Evolutionary conservation across 495 filamentous ascomycete species (phyloP).

Genomic region (Sordaria brevicollis): DNA sequence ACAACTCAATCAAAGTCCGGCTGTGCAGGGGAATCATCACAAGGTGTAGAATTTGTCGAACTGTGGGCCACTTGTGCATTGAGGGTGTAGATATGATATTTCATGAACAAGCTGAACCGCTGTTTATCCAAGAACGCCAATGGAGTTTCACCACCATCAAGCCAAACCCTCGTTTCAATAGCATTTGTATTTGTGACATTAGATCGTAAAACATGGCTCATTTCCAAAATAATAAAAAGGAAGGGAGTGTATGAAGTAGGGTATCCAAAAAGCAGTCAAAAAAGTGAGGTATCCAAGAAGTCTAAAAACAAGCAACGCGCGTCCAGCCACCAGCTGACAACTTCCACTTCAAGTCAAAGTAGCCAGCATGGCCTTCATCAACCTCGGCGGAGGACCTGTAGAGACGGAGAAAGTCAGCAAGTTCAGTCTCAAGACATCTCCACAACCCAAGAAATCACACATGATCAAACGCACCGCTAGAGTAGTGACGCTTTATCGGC

Average conservation of each 20-base stretch:
- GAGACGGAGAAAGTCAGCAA: conserved; percentile 12
- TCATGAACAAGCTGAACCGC: neutral
- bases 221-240: neutral
- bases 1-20: too few species aligned
- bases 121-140: neutral
- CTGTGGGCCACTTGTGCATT: neutral
- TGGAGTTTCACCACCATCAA: neutral
- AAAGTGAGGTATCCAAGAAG: neutral
- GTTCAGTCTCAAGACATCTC: neutral
- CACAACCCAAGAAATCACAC: neutral
- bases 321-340: neutral
- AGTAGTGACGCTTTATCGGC: conserved; percentile 28
- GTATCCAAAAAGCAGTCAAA: neutral
- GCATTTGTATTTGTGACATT: neutral
- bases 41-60: neutral
- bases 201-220: neutral
- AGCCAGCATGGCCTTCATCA: conserved; percentile 65
- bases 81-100: neutral
- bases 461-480: conserved; percentile 13
- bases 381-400: conserved; percentile 43
- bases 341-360: conserved; percentile 53
- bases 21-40: neutral
- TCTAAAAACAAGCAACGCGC: neutral
- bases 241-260: neutral
- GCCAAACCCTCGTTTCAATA: neutral